Evolutionary conservation across 2,329 filamentous ascomycete genomes (phyloP).

Genomic region (Thermomyces lanuginosus): DNA sequence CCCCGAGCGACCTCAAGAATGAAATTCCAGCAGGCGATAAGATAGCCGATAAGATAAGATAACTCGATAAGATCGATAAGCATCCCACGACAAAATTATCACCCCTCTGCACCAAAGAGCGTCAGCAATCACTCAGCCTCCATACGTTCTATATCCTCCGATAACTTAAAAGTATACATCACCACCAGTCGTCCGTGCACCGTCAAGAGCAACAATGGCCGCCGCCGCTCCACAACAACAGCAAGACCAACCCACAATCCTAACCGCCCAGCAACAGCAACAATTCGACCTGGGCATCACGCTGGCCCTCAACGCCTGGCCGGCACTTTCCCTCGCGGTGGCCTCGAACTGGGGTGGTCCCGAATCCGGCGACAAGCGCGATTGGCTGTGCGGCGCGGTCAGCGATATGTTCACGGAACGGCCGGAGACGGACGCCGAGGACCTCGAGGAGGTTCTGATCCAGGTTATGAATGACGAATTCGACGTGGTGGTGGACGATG

Average conservation of each 20-base stretch:
- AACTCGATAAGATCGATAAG: constrained; percentile 5
- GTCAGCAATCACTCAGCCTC: background rate
- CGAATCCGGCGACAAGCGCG: constrained; percentile 69
- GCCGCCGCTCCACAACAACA: constrained; percentile 1
- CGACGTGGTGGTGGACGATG: constrained; percentile 81
- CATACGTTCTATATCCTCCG: background rate
- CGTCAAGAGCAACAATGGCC: constrained; percentile 2
- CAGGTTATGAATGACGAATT: constrained; percentile 95
- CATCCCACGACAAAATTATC: background rate
- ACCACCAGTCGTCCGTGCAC: background rate
- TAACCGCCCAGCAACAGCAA: constrained; percentile 4
- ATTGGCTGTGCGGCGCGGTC: constrained; percentile 86
- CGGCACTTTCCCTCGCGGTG: constrained; percentile 71
- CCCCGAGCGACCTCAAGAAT: too few relatives aligned
- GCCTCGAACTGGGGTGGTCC: constrained; percentile 78
- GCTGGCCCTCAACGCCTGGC: constrained; percentile 74
- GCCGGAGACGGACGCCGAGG: constrained; percentile 52
- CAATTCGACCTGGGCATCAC: constrained; percentile 78
- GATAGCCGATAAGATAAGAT: constrained; percentile 6
- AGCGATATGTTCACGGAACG: constrained; percentile 55
- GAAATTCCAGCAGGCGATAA: too few relatives aligned
- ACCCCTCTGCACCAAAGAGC: background rate
- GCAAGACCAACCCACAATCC: background rate
- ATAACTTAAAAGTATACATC: background rate
- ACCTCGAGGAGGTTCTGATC: constrained; percentile 69